Conservation (phyloP, 805 yeast species). For the Kluyveromyces aestuarii region DNA sequence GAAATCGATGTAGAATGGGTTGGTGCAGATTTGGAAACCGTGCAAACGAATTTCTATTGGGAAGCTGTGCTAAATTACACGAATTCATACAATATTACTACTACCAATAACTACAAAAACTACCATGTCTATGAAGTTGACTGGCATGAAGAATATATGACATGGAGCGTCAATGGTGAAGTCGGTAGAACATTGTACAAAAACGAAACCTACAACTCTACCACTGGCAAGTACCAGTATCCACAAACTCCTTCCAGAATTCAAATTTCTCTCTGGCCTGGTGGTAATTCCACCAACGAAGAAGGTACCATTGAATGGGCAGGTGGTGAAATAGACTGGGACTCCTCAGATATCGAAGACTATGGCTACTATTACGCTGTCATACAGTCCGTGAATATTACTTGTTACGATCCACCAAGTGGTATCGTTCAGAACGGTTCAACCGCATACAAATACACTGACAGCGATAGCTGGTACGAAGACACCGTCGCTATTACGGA, state of each 20-base stretch:
- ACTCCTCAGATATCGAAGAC: constrained; percentile 57
- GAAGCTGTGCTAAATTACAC: constrained; percentile 65
- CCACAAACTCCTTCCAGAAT: constrained; percentile 73
- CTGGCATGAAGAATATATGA: constrained; percentile 65
- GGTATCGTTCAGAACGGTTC: constrained; percentile 38
- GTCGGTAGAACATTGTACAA: constrained; percentile 55
- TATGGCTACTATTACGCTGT: constrained; percentile 77
- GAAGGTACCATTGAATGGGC: constrained; percentile 73
- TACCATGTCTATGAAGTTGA: constrained; percentile 73
- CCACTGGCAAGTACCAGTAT: constrained; percentile 45
- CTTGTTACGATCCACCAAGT: constrained; percentile 67
- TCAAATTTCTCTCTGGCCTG: constrained; percentile 74
- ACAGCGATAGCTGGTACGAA: constrained; percentile 37
- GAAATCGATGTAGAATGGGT: constrained; percentile 85
- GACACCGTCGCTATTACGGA: constrained; percentile 53
- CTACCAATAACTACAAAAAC: constrained; percentile 47
- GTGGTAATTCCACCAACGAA: constrained; percentile 46
- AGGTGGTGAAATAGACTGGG: constrained; percentile 84
- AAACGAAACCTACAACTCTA: constrained; percentile 52
- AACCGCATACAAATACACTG: constrained; percentile 46
- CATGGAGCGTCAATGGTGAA: constrained; percentile 68
- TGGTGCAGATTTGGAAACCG: constrained; percentile 58
- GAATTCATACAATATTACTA: constrained; percentile 38
- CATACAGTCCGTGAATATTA: constrained; percentile 49
- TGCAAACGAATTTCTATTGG: constrained; percentile 74